Percentiles rank a stretch among this genome's conserved stretches.
phyloP scores from a whole-genome alignment of 768 basidiomycete genomes.

The Psilocybe sp. region DNA sequence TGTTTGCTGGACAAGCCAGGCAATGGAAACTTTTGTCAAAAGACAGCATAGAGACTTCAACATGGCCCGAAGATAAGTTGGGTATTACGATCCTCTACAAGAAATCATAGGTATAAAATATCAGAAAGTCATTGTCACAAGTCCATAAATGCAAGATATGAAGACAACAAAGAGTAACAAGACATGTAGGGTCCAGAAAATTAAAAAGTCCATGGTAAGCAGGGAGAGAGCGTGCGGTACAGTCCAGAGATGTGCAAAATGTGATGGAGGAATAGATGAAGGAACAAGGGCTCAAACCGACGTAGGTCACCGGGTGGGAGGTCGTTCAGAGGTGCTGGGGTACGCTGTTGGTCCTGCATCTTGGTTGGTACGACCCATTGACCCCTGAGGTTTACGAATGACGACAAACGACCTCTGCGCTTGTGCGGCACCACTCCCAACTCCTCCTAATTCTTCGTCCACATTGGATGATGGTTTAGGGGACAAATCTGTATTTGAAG shows the following conservation, averaged over 20 bases:
- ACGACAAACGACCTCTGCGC: slow-evolving; percentile 66
- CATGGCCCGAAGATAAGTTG: no score
- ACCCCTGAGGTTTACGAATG: slow-evolving; percentile 55
- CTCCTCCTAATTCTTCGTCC: slow-evolving; percentile 34
- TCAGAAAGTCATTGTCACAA: not conserved
- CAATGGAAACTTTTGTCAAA: no score
- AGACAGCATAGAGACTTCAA: no score
- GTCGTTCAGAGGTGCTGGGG: slow-evolving; percentile 21
- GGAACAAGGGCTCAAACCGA: not conserved
- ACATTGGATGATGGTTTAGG: slow-evolving; percentile 8
- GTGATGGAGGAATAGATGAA: slow-evolving; percentile 3
- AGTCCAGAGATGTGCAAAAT: no score
- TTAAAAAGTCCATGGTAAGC: slow-evolving; percentile 5
- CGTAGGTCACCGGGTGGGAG: slow-evolving; percentile 25
- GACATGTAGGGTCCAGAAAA: slow-evolving; percentile 4
- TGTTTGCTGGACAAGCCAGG: no score
- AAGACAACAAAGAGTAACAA: not conserved
- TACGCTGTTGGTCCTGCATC: slow-evolving; percentile 14
- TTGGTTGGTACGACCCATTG: slow-evolving; percentile 31
- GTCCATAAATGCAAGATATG: slow-evolving; percentile 4
- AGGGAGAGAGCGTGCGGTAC: not conserved
- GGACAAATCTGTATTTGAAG: not conserved
- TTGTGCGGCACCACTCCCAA: slow-evolving; percentile 26
- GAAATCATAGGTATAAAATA: no score
- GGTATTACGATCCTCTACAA: no score